Conservation (phyloP, 805 yeast genomes). For the Kodamaea jinghongensis region DNA sequence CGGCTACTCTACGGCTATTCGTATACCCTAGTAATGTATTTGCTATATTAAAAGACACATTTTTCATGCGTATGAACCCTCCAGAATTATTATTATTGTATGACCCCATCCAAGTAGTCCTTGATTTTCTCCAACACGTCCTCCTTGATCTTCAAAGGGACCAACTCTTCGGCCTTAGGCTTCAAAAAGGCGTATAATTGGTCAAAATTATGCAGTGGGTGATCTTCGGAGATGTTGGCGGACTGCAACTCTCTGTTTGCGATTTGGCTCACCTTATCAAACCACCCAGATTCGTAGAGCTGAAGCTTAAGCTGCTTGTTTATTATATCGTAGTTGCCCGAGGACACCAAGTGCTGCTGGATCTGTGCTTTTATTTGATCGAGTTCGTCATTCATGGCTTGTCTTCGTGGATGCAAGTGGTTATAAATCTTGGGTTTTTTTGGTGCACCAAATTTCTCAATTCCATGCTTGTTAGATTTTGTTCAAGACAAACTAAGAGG, state of each 20-base stretch:
- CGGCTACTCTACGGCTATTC: too few species aligned
- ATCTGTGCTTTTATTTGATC: conserved; percentile 56
- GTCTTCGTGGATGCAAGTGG: too few species aligned
- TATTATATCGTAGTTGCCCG: conserved; percentile 80
- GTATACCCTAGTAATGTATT: too few species aligned
- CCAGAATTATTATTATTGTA: conserved; percentile 22
- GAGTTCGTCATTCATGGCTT: conserved; percentile 32
- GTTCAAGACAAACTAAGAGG: not conserved
- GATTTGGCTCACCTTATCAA: conserved; percentile 62
- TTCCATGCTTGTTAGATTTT: not conserved
- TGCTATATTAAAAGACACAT: too few species aligned
- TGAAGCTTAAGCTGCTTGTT: conserved; percentile 60
- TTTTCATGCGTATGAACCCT: too few species aligned
- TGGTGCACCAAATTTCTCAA: not conserved
- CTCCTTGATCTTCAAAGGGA: conserved; percentile 62
- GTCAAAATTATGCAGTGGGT: conserved; percentile 45
- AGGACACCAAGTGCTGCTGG: conserved; percentile 64
- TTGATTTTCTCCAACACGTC: conserved; percentile 58
- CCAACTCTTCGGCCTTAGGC: conserved; percentile 67
- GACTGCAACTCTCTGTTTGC: conserved; percentile 50
- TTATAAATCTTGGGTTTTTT: too few species aligned
- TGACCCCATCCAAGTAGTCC: conserved; percentile 51
- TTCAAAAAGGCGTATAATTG: conserved; percentile 51
- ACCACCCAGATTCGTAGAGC: conserved; percentile 82
- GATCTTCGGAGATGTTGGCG: conserved; percentile 26